These are phyloP conservation scores for Nicotiana tabacum DNA, from an alignment of 257 asterid species.

Conservation along the genomic window DNA sequence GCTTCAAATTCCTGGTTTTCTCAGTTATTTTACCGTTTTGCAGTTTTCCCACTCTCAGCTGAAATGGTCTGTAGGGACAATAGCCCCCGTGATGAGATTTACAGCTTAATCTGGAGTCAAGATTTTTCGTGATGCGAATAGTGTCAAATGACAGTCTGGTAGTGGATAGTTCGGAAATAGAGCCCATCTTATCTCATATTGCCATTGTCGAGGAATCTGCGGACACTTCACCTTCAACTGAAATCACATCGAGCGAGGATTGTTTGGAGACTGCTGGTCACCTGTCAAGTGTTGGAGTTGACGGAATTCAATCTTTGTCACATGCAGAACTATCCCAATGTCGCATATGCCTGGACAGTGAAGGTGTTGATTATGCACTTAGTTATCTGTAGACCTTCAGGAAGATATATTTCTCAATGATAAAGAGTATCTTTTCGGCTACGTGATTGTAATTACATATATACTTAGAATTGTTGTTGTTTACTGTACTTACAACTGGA, in stretches of 20 bases:
- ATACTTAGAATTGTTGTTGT: constrained; percentile 1
- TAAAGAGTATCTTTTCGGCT: neutral
- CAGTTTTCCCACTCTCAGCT: constrained; percentile 28
- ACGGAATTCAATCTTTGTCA: constrained; percentile 50
- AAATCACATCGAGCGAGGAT: constrained; percentile 63
- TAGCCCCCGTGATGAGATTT: constrained; percentile 30
- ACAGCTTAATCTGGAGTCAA: constrained; percentile 33
- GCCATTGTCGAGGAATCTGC: constrained; percentile 36
- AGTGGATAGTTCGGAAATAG: constrained; percentile 77
- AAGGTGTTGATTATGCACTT: constrained; percentile 44
- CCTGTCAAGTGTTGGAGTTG: constrained; percentile 37
- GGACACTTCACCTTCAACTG: constrained; percentile 66
- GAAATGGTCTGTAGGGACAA: constrained; percentile 33
- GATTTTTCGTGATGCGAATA: constrained; percentile 60
- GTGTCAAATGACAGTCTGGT: constrained; percentile 57
- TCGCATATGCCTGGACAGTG: constrained; percentile 93
- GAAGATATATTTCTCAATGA: neutral
- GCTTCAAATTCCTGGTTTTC: neutral
- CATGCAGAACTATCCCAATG: constrained; percentile 77
- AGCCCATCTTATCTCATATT: constrained; percentile 71
- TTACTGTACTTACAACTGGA: neutral
- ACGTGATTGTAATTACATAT: neutral
- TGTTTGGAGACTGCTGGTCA: constrained; percentile 38
- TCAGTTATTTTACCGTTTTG: constrained; percentile 1
- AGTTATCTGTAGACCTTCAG: neutral